A percentile compares a stretch with the other conserved stretches of the same genome.
Evolutionary conservation across 1,139 yeast genomes (phyloP).

Genomic region (Hemisphaericaspora lyxosophila): DNA sequence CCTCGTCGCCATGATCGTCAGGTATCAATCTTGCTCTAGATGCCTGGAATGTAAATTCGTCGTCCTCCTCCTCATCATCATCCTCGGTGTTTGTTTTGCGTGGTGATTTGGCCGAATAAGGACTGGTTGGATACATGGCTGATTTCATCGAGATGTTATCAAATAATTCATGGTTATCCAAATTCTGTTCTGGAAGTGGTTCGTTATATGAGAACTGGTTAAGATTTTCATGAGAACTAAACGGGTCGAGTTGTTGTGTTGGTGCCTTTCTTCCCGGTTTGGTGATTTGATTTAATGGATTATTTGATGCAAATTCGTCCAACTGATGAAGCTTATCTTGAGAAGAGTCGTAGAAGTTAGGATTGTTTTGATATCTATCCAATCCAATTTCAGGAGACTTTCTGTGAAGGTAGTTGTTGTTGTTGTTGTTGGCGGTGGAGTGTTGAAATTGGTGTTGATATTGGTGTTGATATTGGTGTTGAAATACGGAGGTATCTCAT

Average conservation of each 20-base stretch:
- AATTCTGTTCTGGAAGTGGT: background rate
- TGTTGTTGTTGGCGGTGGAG: background rate
- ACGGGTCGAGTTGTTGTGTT: too few relatives aligned
- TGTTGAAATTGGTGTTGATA: too few relatives aligned
- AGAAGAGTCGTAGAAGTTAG: too few relatives aligned
- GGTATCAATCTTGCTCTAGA: background rate
- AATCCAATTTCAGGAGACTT: too few relatives aligned
- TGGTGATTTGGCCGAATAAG: background rate
- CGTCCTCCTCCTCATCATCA: background rate
- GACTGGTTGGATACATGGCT: background rate
- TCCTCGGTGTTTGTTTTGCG: slow-evolving; percentile 4
- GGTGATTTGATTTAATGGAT: too few relatives aligned
- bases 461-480: background rate
- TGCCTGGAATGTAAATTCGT: background rate
- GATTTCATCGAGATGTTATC: background rate
- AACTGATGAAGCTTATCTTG: too few relatives aligned
- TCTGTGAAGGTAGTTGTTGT: too few relatives aligned
- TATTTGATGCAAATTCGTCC: background rate
- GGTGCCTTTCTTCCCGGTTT: too few relatives aligned
- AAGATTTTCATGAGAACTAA: background rate
- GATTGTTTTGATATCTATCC: too few relatives aligned
- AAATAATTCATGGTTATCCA: background rate
- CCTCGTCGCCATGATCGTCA: background rate
- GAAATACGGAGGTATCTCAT: background rate
- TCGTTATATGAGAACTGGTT: background rate